Conservation (phyloP, 495 filamentous ascomycete genomes). For the Gamarada debralockiae region DNA sequence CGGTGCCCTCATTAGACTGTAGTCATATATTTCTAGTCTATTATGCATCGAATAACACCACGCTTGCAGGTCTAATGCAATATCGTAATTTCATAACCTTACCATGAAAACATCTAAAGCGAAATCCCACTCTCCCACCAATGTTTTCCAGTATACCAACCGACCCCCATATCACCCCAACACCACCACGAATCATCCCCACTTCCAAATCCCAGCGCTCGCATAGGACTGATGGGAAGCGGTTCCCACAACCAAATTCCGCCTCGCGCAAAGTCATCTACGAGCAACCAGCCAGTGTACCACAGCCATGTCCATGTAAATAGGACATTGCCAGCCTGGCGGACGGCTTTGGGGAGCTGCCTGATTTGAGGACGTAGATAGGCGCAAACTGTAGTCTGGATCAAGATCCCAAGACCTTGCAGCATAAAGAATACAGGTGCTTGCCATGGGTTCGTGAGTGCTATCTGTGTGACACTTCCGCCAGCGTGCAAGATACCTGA, state of each 20-base stretch:
- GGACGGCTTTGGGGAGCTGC: conserved; percentile 31
- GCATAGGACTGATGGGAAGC: conserved; percentile 57
- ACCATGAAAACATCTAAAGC: neutral
- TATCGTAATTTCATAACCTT: no score
- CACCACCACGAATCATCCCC: conserved; percentile 52
- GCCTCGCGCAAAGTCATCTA: conserved; percentile 60
- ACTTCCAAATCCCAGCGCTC: conserved; percentile 47
- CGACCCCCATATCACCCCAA: conserved; percentile 39
- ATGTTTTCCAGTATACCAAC: conserved; percentile 43
- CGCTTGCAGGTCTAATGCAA: no score
- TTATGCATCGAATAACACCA: no score
- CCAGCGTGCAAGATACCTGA: conserved; percentile 59
- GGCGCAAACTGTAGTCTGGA: conserved; percentile 34
- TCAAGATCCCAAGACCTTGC: conserved; percentile 50
- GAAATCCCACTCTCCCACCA: conserved; percentile 62
- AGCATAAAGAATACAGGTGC: conserved; percentile 50
- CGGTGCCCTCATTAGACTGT: no score
- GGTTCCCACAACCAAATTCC: conserved; percentile 68
- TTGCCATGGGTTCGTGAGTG: conserved; percentile 34
- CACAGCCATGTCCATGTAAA: conserved; percentile 56
- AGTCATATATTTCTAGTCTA: no score
- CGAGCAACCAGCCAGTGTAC: conserved; percentile 42
- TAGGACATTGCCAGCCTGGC: conserved; percentile 45
- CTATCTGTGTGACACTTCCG: conserved; percentile 51
- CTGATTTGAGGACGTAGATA: conserved; percentile 17